A percentile compares a stretch with the other conserved stretches of the same genome.
phyloP scores from a whole-genome alignment of 768 basidiomycete genomes.

The Naganishia antarctica region DNA sequence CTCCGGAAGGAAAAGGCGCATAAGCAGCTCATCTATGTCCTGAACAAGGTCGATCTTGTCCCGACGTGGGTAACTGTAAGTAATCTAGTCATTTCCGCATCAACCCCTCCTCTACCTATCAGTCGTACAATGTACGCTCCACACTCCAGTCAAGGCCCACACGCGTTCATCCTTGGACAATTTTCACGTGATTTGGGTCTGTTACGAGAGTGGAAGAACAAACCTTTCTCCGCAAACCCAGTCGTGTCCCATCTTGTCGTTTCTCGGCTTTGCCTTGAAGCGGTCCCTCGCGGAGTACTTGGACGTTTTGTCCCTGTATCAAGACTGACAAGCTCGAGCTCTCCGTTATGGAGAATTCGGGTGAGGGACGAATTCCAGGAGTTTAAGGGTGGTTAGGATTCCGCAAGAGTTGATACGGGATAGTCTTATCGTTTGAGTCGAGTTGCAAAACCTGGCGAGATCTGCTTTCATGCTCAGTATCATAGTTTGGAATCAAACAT shows the following conservation, averaged over 20 bases:
- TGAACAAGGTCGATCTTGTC: constrained; percentile 98
- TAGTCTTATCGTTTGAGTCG: constrained; percentile 6
- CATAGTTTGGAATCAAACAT: constrained; percentile 55
- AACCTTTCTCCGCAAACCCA: constrained; percentile 44
- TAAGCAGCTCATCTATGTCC: constrained; percentile 91
- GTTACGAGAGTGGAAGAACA: constrained; percentile 57
- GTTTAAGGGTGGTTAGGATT: constrained; percentile 32
- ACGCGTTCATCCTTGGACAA: constrained; percentile 31
- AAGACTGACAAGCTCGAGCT: constrained; percentile 14
- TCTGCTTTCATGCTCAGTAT: constrained; percentile 36
- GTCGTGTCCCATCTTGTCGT: constrained; percentile 30
- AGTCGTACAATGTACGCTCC: constrained; percentile 34
- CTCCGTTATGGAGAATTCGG: constrained; percentile 20
- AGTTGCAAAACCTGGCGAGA: constrained; percentile 11
- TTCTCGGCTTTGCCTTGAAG: constrained; percentile 47
- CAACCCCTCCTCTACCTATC: constrained; percentile 16
- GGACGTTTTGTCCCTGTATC: constrained; percentile 36
- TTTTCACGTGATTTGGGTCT: constrained; percentile 45
- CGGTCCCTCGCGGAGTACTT: constrained; percentile 43
- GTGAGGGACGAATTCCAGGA: constrained; percentile 22
- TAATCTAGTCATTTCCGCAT: constrained; percentile 31
- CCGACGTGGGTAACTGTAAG: constrained; percentile 97
- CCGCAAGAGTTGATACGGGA: constrained; percentile 52
- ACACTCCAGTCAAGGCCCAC: constrained; percentile 54
- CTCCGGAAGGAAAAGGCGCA: constrained; percentile 93